Base-by-base conservation (phyloP, 306 rosid species). In the Alnus glutinosa region DNA sequence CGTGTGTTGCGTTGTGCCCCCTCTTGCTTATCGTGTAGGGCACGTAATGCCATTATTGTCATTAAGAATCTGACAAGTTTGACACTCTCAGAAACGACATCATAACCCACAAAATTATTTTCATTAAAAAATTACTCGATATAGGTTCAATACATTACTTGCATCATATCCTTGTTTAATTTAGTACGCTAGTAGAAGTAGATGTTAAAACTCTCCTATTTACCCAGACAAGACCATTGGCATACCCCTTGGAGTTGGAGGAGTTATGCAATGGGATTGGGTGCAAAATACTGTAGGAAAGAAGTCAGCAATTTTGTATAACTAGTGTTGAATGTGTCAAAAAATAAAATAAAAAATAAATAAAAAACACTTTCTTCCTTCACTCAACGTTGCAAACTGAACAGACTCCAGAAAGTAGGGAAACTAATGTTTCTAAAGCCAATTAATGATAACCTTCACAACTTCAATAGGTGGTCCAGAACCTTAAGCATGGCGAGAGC, bases 401-500 rank as follows among this genome's bases (percentile, higher is more conserved):
- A 23, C 59, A 1, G n/a, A 16, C 15, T 2, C 36, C 66, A 28
- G 36, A 15, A 59, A 59, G 36, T 37, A 2, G 28, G 66, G 36
- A 59, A 19, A 59, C 15, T 59, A n/a, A 28, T 59, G 66, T 10
- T 59, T 59, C 11, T 59, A 59, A 59, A 28, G 66, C 11, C 10
- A 9, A 3, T 23, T 59, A 14, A 59, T 10, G 36, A 28, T 59
- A 19, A 59, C 66, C 8, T 5, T 23, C 66, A 28, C 13, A 7
- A 37, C 72, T 67, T 67, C 3, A 54, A n/a, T 74, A 88, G 89
- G 86, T 88, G 91, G 88, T 50, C 88, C 18, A 86, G 92, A 84
- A 86, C 87, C 48, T 75, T 88, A 55, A 67, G 82, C 81, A 88
- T 88, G 92, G 87, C 87, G 61, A 83, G 81, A 81, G 87, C 87